Base-by-base conservation (phyloP, 768 basidiomycete genomes). In the Russula virescens region DNA sequence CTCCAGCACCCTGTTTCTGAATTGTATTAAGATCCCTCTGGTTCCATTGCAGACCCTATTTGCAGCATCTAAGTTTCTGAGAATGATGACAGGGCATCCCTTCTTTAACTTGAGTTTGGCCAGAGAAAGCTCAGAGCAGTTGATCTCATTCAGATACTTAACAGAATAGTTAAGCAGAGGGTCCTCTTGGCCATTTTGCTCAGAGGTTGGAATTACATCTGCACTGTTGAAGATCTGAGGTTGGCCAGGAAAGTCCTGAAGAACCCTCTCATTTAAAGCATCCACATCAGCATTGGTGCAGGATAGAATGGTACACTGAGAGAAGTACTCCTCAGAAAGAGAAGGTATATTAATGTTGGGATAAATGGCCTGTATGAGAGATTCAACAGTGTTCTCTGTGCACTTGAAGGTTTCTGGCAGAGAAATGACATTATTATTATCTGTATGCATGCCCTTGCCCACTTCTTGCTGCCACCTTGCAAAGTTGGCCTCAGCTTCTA, bases 341-440 rank as follows among this genome's bases (percentile, higher is more conserved):
- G 14, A 6, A 5, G 42, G 18, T 5, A 19, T 19, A 78, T 75
- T 40, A 57, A 63, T 55, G 64, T 34, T 10, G 28, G 51, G 59
- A 19, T 60, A 60, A 34, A 53, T 60, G 6, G 21, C 19, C 4
- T 53, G 18, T 4, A 60, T 34, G 1, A 60, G 31, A 1, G 43
- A 53, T 5, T 0, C 31, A 3, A 35, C 18, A 26, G 28, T 60
- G 7, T 60, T 53, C 3, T 46, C 31, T 14, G 10, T 45, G 9
- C 28, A 47, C 19, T 26, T 47, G 2, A 53, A 35, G 18, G 35
- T 43, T 43, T 3, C 35, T 23, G 18, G 51, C 18, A 60, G 25
- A 25, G 19, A 13, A 19, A 53, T 46, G 18, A 23, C 46, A 13
- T 5, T 3, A 2, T 11, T 8, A 10, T 43, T 11, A 43, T 25